phyloP scores from a whole-genome alignment of 2,329 filamentous ascomycete species.

The Aureobasidium sp. region DNA sequence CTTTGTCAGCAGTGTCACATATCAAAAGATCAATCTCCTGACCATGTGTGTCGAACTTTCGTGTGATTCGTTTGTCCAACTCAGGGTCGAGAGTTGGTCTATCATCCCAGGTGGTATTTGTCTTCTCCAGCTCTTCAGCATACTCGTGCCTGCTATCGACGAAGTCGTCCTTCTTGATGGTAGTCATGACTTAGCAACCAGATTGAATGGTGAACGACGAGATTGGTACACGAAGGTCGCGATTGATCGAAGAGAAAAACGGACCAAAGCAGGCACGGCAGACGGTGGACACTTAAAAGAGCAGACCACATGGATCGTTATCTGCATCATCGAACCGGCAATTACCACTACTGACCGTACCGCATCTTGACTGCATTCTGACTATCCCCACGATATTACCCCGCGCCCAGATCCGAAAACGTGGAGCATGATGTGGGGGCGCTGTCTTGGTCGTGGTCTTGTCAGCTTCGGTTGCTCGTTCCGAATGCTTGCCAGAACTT shows the following conservation, averaged over 20 bases:
- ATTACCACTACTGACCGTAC: background rate
- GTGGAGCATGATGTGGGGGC: background rate
- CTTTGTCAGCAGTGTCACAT: background rate
- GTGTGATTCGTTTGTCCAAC: conserved; percentile 32
- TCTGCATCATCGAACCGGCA: background rate
- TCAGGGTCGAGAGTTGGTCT: conserved; percentile 16
- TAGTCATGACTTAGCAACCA: background rate
- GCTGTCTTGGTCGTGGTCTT: background rate
- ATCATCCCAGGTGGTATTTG: conserved; percentile 19
- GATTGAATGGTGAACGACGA: background rate
- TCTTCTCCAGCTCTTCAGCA: conserved; percentile 18
- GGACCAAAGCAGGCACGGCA: background rate
- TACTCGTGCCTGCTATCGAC: conserved; percentile 16
- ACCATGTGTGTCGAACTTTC: conserved; percentile 36
- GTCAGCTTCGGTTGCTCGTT: background rate
- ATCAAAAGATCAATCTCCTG: background rate
- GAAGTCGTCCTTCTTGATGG: background rate
- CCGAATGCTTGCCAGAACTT: conserved; percentile 3
- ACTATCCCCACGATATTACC: background rate
- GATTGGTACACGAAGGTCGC: background rate
- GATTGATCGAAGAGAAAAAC: background rate
- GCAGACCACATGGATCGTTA: background rate
- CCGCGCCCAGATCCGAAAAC: conserved; percentile 1
- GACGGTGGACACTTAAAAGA: background rate
- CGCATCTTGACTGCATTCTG: background rate